Evolutionary conservation across 1,139 yeast genomes (phyloP).

Genomic region (Geotrichum macrosporum): DNA sequence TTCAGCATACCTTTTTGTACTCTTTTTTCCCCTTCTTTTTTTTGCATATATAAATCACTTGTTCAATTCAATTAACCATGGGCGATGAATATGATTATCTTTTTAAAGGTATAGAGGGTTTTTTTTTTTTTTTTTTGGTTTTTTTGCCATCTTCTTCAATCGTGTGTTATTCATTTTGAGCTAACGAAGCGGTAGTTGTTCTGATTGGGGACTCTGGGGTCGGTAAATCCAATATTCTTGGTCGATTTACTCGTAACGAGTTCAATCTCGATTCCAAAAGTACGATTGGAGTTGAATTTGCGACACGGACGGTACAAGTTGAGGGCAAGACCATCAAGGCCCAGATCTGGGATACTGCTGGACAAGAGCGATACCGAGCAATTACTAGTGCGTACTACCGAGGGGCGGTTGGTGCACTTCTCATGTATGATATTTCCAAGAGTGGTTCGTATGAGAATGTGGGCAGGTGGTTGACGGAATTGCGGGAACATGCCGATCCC

Average conservation of each 20-base stretch:
- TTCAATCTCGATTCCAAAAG: slow-evolving; percentile 91
- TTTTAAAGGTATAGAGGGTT: slow-evolving; percentile 57
- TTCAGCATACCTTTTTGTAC: no score
- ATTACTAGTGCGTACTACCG: slow-evolving; percentile 96
- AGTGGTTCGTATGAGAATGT: slow-evolving; percentile 91
- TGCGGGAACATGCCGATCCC: slow-evolving; percentile 94
- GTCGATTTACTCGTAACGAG: slow-evolving; percentile 92
- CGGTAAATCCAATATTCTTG: slow-evolving; percentile 89
- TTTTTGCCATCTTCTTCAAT: no score
- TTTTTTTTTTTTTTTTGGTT: slow-evolving; percentile 28
- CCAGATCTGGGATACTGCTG: slow-evolving; percentile 99
- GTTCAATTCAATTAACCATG: no score
- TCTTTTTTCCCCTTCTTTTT: no score
- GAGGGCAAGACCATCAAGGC: slow-evolving; percentile 96
- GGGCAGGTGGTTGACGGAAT: slow-evolving; percentile 89
- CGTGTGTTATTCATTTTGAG: neutral
- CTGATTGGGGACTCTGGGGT: slow-evolving; percentile 97
- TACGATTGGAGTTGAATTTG: slow-evolving; percentile 97
- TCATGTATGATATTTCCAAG: slow-evolving; percentile 92
- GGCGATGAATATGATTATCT: slow-evolving; percentile 86
- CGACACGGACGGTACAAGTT: slow-evolving; percentile 89
- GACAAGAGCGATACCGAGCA: slow-evolving; percentile 97
- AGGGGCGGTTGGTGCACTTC: slow-evolving; percentile 96
- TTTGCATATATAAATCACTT: no score
- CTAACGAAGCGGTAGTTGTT: slow-evolving; percentile 48